Evolutionary conservation across 805 yeast genomes (phyloP).

Genomic region (Candida vartiovaarae): DNA sequence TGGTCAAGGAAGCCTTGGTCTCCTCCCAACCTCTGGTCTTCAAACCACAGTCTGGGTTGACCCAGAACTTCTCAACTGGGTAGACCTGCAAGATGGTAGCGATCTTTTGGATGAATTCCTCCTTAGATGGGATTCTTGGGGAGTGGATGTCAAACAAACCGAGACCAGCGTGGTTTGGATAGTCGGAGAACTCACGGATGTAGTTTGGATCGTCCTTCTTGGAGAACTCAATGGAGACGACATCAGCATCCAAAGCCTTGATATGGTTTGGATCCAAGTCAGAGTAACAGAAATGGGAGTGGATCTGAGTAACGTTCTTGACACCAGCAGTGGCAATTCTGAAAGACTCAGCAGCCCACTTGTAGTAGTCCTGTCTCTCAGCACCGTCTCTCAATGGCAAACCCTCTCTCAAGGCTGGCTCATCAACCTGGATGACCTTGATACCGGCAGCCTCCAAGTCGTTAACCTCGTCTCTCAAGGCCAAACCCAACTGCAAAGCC

Average conservation of each 20-base stretch:
- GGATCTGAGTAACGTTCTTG: constrained; percentile 90
- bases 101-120: constrained; percentile 91
- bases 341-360: constrained; percentile 99
- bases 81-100: constrained; percentile 91
- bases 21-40: constrained; percentile 99
- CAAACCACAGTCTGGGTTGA: constrained; percentile 99
- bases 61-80: constrained; percentile 99
- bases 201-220: constrained; percentile 99
- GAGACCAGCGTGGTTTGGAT: constrained; percentile 99
- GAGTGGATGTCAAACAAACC: constrained; percentile 99
- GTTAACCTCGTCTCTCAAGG: constrained; percentile 96
- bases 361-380: constrained; percentile 92
- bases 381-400: constrained; percentile 97
- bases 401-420: constrained; percentile 99
- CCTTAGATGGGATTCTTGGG: constrained; percentile 98
- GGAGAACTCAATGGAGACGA: constrained; percentile 98
- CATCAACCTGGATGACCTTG: constrained; percentile 97
- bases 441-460: constrained; percentile 99
- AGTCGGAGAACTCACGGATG: constrained; percentile 94
- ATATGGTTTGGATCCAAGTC: constrained; percentile 99
- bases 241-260: constrained; percentile 99
- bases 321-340: constrained; percentile 99
- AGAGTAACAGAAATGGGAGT: constrained; percentile 99
- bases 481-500: constrained; percentile 94
- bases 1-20: constrained; percentile 88